phyloP scores from a whole-genome alignment of 1,284 basidiomycete genomes.

The Laetiporus sulphureus region DNA sequence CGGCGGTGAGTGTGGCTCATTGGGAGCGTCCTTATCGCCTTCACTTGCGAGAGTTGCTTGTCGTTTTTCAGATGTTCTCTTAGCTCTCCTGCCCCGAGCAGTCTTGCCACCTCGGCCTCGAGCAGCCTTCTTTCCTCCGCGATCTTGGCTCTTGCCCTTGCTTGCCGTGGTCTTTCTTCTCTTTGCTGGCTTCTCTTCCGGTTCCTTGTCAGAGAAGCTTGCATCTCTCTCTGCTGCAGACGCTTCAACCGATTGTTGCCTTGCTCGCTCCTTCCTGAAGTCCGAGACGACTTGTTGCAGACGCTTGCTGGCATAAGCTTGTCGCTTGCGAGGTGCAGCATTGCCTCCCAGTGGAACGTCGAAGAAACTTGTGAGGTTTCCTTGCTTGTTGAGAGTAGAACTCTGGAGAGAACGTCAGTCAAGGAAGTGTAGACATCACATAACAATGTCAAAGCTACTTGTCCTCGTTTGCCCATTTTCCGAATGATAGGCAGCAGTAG shows the following conservation, averaged over 20 bases:
- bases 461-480: constrained; percentile 74
- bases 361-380: constrained; percentile 60
- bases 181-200: constrained; percentile 18
- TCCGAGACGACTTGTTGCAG: constrained; percentile 87
- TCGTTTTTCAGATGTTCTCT: constrained; percentile 4
- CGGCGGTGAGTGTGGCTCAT: constrained; percentile 9
- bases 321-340: constrained; percentile 70
- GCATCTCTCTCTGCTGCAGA: constrained; percentile 23
- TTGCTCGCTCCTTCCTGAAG: constrained; percentile 55
- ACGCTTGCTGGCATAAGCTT: constrained; percentile 80
- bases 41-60: constrained; percentile 17
- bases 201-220: constrained; percentile 14
- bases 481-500: constrained; percentile 91
- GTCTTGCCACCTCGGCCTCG: constrained; percentile 18
- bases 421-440: not conserved
- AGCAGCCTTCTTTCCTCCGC: constrained; percentile 6
- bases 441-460: constrained; percentile 36
- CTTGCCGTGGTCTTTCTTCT: constrained; percentile 24
- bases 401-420: constrained; percentile 31
- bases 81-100: constrained; percentile 14
- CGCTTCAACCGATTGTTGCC: constrained; percentile 9
- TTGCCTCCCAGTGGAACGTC: constrained; percentile 57
- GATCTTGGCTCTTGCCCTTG: constrained; percentile 10
- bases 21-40: constrained; percentile 16
- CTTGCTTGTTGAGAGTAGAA: constrained; percentile 67